Conservation (phyloP, 2,329 filamentous ascomycete genomes). For the Pezicula radicicola region DNA sequence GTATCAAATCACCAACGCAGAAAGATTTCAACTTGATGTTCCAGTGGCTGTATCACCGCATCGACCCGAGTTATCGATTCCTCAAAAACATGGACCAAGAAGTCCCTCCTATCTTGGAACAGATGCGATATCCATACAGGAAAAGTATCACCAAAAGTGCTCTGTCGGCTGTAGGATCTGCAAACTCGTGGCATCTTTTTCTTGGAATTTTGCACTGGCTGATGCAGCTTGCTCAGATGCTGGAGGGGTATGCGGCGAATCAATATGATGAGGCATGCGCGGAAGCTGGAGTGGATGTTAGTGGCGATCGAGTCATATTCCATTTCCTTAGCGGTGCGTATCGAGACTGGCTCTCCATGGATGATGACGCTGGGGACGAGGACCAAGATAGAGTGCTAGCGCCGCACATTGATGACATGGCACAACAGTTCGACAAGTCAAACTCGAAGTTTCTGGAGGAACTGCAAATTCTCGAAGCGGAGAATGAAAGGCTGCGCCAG, state of each 20-base stretch:
- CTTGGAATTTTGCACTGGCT: conserved; percentile 95
- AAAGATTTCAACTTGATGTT: conserved; percentile 99
- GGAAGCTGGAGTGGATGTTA: conserved; percentile 84
- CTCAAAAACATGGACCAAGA: conserved; percentile 94
- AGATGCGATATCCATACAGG: conserved; percentile 91
- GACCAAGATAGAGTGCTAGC: conserved; percentile 74
- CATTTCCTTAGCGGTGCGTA: conserved; percentile 89
- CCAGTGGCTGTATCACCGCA: conserved; percentile 94
- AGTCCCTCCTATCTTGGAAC: conserved; percentile 87
- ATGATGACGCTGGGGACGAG: conserved; percentile 85
- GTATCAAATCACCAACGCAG: conserved; percentile 89
- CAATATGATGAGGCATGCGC: conserved; percentile 88
- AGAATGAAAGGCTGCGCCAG: conserved; percentile 75
- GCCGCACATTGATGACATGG: conserved; percentile 87
- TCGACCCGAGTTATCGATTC: conserved; percentile 91
- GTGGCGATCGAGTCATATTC: conserved; percentile 89
- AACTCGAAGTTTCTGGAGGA: conserved; percentile 85
- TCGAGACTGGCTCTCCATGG: conserved; percentile 88
- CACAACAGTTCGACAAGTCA: conserved; percentile 76
- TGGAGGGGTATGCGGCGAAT: conserved; percentile 76
- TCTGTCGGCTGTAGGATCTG: conserved; percentile 88
- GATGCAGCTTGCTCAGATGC: conserved; percentile 95
- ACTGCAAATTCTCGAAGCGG: conserved; percentile 79
- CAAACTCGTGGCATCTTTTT: conserved; percentile 90
- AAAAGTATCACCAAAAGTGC: conserved; percentile 96